A percentile compares a stretch with the other conserved stretches of the same genome.
Conservation (phyloP, 768 basidiomycete genomes). For the Amanita subjunquillea region DNA sequence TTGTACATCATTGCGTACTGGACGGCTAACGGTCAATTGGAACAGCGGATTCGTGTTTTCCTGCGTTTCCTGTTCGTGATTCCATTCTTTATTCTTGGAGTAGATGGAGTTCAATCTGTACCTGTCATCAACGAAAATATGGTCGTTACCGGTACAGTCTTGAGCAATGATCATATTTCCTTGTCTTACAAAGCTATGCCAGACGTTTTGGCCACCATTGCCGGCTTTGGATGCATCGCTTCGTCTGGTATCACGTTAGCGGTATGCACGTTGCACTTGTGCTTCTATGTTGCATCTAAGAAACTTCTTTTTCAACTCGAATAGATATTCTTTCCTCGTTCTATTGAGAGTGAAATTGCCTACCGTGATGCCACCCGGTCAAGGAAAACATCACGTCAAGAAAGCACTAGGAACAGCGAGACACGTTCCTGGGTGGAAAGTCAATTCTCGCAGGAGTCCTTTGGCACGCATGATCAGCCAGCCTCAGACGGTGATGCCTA, state of each 20-base stretch:
- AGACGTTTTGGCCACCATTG: constrained; percentile 53
- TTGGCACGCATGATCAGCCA: not conserved
- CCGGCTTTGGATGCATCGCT: constrained; percentile 49
- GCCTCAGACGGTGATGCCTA: constrained; percentile 14
- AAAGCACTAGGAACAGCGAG: constrained; percentile 13
- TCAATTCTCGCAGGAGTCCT: not conserved
- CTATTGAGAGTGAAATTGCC: constrained; percentile 55
- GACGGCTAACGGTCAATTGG: not conserved
- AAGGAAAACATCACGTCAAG: constrained; percentile 22
- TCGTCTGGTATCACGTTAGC: constrained; percentile 71
- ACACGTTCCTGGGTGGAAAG: constrained; percentile 5
- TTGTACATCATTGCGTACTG: not conserved
- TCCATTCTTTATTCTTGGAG: constrained; percentile 53
- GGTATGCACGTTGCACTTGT: constrained; percentile 25
- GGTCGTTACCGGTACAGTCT: constrained; percentile 35
- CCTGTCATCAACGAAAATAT: constrained; percentile 54
- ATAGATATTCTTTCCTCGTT: constrained; percentile 81
- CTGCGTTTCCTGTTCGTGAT: constrained; percentile 68
- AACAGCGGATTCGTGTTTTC: constrained; percentile 55
- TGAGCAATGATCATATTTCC: not conserved
- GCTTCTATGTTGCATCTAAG: not conserved
- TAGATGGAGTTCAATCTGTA: constrained; percentile 58
- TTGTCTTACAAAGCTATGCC: constrained; percentile 6
- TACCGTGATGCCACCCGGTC: constrained; percentile 35
- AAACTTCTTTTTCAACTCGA: not conserved